These are phyloP conservation scores for Dalechampia spathulata DNA, from an alignment of 441 rosid genomes.

Conservation along the genomic window DNA sequence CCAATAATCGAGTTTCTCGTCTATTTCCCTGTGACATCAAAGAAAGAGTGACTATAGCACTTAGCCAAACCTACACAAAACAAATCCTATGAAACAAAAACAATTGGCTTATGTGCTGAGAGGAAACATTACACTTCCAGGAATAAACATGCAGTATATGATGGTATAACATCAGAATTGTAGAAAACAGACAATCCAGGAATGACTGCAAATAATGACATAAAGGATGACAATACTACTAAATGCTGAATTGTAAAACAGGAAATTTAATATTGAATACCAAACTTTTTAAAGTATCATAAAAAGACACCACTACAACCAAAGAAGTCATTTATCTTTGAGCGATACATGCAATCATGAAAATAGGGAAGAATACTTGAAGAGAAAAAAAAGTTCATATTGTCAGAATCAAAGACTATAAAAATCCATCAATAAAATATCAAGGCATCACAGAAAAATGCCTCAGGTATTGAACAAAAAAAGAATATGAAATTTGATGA, in stretches of 20 bases:
- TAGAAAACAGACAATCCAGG: background rate
- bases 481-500: background rate
- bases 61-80: background rate
- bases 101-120: background rate
- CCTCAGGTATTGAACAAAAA: background rate
- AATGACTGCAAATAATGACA: background rate
- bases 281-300: background rate
- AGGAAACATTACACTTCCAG: background rate
- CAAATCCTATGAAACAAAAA: background rate
- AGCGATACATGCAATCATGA: background rate
- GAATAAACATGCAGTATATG: background rate
- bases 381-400: background rate
- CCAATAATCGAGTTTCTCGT: constrained; percentile 90
- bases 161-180: background rate
- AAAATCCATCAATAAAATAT: background rate
- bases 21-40: constrained; percentile 66
- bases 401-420: background rate
- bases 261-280: background rate
- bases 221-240: background rate
- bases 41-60: background rate
- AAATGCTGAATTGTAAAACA: background rate
- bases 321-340: background rate
- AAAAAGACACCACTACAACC: background rate
- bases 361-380: background rate
- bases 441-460: background rate